phyloP scores from a whole-genome alignment of 768 basidiomycete genomes.

The Rhodotorula graminis region DNA sequence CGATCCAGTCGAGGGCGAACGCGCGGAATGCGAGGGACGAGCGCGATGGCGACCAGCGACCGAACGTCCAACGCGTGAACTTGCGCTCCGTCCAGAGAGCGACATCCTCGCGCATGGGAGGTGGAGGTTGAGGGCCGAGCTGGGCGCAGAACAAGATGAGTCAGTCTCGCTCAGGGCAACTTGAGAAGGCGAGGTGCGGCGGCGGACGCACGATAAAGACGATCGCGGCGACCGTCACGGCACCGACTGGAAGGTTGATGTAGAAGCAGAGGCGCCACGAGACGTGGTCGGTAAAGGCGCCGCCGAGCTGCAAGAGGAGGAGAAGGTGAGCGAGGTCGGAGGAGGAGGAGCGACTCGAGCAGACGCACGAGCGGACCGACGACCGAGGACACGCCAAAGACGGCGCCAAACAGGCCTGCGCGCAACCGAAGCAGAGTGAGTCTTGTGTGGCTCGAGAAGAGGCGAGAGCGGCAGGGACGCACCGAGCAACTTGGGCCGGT shows the following conservation, averaged over 20 bases:
- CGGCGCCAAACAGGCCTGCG: conserved; percentile 1
- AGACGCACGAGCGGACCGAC: conserved; percentile 28
- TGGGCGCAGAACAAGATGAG: background rate
- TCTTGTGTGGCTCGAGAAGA: conserved; percentile 42
- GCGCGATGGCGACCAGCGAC: conserved; percentile 14
- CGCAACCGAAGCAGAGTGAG: background rate
- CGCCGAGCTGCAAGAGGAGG: conserved; percentile 32
- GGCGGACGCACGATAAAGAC: conserved; percentile 13
- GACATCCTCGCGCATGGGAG: conserved; percentile 13
- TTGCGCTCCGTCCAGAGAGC: conserved; percentile 24
- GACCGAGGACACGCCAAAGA: conserved; percentile 40
- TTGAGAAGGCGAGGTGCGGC: background rate
- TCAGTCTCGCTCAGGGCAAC: too few species aligned
- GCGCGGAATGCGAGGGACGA: conserved; percentile 16
- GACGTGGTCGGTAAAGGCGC: conserved; percentile 55
- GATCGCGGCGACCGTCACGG: conserved; percentile 23
- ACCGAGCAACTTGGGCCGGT: conserved; percentile 48
- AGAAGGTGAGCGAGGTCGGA: too few species aligned
- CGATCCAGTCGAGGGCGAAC: conserved; percentile 49
- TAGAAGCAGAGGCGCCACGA: conserved; percentile 60
- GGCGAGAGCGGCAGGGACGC: background rate
- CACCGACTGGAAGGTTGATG: background rate
- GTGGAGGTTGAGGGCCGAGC: conserved; percentile 24
- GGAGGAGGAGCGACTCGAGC: background rate
- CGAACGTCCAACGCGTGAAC: conserved; percentile 18